These are phyloP conservation scores for Colletotrichum tropicicola DNA, from an alignment of 2,329 filamentous ascomycete genomes.

Conservation along the genomic window DNA sequence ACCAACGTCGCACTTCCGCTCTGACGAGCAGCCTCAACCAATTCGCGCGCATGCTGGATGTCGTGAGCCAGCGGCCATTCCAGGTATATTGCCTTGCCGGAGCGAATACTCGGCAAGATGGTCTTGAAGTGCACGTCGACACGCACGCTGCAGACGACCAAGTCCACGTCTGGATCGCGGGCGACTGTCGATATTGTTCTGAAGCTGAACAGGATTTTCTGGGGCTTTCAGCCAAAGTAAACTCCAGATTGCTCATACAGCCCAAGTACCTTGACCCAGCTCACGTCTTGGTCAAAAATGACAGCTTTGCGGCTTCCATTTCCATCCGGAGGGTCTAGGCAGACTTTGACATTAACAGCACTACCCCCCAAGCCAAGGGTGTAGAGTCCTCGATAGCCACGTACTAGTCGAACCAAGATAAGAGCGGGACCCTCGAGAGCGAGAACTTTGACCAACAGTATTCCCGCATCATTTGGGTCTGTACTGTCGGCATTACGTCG, in stretches of 20 bases:
- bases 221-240: background rate
- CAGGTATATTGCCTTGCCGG: background rate
- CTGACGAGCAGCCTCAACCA: background rate
- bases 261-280: background rate
- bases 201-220: no score
- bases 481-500: background rate
- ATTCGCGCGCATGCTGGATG: background rate
- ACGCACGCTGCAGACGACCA: background rate
- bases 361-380: background rate
- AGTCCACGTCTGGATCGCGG: no score
- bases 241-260: background rate
- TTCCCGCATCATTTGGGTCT: background rate
- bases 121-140: background rate
- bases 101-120: background rate
- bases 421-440: background rate
- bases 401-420: background rate
- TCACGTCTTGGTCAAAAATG: background rate
- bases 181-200: no score
- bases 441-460: background rate
- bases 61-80: background rate
- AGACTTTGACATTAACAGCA: background rate
- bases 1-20: background rate
- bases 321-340: background rate
- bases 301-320: background rate
- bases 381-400: background rate